Percentiles rank a stretch among this genome's conserved stretches.
Evolutionary conservation across 192 early-diverging fungal genomes (phyloP).

Genomic region (Oehlia diaphana): DNA sequence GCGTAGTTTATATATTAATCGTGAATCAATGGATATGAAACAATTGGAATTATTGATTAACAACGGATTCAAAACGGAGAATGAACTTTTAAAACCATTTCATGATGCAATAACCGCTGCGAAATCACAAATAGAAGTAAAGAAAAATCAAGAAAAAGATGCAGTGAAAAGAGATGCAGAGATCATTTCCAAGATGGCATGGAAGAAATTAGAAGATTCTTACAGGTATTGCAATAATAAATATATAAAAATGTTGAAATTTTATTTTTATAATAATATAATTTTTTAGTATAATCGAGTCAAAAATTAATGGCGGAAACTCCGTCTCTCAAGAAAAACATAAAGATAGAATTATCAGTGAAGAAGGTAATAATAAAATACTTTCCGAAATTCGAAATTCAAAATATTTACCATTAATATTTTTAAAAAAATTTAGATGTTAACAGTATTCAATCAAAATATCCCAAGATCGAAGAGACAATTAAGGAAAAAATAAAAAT

Average conservation of each 20-base stretch:
- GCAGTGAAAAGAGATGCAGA: not conserved
- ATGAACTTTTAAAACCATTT: not conserved
- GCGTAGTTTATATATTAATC: not conserved
- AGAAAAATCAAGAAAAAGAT: not conserved
- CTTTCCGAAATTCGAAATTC: not conserved
- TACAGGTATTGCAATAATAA: not conserved
- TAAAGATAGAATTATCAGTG: not conserved
- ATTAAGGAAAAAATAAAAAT: not conserved
- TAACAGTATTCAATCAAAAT: not conserved
- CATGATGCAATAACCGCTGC: not conserved
- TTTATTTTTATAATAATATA: not conserved
- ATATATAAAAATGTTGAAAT: not conserved
- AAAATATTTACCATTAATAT: not conserved
- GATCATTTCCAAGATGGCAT: not conserved
- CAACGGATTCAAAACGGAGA: not conserved
- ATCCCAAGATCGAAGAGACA: not conserved
- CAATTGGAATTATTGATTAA: not conserved
- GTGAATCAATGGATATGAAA: slow-evolving; percentile 3
- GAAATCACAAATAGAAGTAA: not conserved
- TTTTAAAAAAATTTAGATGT: not conserved
- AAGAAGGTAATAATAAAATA: not conserved
- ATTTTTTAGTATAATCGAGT: not conserved
- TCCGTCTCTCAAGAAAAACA: not conserved
- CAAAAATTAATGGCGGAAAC: not conserved
- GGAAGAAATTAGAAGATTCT: not conserved